Percentiles rank a stretch among this genome's conserved stretches.
These are phyloP conservation scores for Sphagnum tenellum DNA, from an alignment of 225 moss, liverwort and hornwort genomes.

Conservation along the genomic window DNA sequence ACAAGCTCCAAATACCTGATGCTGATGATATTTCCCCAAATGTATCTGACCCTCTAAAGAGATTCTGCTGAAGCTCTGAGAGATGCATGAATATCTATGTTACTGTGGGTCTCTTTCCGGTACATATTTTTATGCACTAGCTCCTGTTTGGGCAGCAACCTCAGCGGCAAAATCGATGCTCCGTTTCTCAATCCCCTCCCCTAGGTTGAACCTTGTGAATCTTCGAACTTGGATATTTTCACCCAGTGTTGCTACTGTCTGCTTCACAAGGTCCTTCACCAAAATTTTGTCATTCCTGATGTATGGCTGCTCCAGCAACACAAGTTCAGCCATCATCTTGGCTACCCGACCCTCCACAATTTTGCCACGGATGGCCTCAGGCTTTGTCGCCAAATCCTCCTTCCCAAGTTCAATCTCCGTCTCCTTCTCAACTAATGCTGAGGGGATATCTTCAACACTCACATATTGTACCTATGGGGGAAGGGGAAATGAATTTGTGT, in stretches of 20 bases:
- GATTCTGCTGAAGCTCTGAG: too few relatives aligned
- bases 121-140: conserved; percentile 5
- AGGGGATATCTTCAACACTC: conserved; percentile 52
- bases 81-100: too few relatives aligned
- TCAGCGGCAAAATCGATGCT: conserved; percentile 79
- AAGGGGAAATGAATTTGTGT: too few relatives aligned
- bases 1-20: too few relatives aligned
- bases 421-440: conserved; percentile 51
- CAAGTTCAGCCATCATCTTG: conserved; percentile 66
- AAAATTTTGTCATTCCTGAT: conserved; percentile 53
- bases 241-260: conserved; percentile 37
- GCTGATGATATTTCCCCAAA: too few relatives aligned
- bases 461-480: conserved; percentile 65
- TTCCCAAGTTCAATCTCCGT: conserved; percentile 72
- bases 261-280: conserved; percentile 45
- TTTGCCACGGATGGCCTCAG: conserved; percentile 69
- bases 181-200: conserved; percentile 86
- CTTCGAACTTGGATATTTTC: conserved; percentile 67
- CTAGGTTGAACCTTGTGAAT: conserved; percentile 68
- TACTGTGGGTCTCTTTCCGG: too few relatives aligned
- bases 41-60: too few relatives aligned
- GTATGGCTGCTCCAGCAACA: conserved; percentile 30
- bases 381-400: conserved; percentile 70
- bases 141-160: conserved; percentile 80
- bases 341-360: conserved; percentile 84